phyloP scores from a whole-genome alignment of 345 rosid genomes.

The Chamaenerion angustifolium region DNA sequence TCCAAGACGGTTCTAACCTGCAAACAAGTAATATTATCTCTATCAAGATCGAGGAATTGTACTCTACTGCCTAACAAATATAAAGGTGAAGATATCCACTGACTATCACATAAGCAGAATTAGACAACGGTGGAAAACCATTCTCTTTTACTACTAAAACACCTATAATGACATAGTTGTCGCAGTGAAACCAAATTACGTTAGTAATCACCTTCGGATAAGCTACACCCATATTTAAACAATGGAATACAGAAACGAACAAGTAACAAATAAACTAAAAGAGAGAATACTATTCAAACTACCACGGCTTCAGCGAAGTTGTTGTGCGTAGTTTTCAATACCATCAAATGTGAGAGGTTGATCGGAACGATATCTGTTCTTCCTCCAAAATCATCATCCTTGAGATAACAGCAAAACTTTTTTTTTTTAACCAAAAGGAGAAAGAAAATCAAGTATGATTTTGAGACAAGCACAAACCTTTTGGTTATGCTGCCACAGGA shows the following conservation, averaged over 20 bases:
- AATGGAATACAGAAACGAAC: too few species aligned
- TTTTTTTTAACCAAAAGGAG: not conserved
- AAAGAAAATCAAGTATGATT: not conserved
- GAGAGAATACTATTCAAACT: conserved; percentile 13
- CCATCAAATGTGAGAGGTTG: conserved; percentile 84
- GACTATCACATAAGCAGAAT: too few species aligned
- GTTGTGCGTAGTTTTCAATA: conserved; percentile 94
- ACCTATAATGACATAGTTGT: too few species aligned
- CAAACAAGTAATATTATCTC: conserved; percentile 5
- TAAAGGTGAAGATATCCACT: too few species aligned
- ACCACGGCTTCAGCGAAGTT: conserved; percentile 87
- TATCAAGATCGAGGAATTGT: not conserved
- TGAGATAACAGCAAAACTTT: conserved; percentile 7
- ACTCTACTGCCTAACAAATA: not conserved
- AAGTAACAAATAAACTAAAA: not conserved
- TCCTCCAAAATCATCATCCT: conserved; percentile 99
- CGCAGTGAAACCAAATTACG: too few species aligned
- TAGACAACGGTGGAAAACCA: too few species aligned
- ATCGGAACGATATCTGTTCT: conserved; percentile 87
- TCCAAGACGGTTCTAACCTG: conserved; percentile 94
- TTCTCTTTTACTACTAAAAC: too few species aligned
- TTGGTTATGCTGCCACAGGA: conserved; percentile 92
- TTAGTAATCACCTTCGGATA: too few species aligned
- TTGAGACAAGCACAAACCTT: conserved; percentile 32
- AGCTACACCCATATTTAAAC: too few species aligned